A percentile compares a stretch with the other conserved stretches of the same genome.
Conservation (phyloP, 352 stramenopile species). For the Thalassiosira exigua region DNA sequence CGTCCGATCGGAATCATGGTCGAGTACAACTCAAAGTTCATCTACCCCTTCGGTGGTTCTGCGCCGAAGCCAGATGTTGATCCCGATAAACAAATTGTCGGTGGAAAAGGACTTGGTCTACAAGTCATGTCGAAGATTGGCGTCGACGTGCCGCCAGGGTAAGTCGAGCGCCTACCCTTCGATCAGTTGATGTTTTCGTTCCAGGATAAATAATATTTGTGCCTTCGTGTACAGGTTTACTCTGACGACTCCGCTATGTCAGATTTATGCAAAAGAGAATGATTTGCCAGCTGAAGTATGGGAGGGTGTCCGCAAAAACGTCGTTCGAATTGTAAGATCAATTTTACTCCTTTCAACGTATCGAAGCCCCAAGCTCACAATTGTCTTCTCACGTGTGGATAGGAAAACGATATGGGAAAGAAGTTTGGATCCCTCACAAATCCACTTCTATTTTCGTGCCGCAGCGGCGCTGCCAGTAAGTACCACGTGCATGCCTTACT, state of each 20-base stretch:
- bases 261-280: slow-evolving; percentile 61
- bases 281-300: slow-evolving; percentile 68
- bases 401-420: slow-evolving; percentile 80
- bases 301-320: slow-evolving; percentile 63
- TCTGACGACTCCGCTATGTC: slow-evolving; percentile 68
- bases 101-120: slow-evolving; percentile 74
- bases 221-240: slow-evolving; percentile 68
- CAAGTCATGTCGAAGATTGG: slow-evolving; percentile 77
- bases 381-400: background rate
- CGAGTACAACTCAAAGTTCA: slow-evolving; percentile 40
- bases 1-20: slow-evolving; percentile 18
- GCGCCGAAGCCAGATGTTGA: slow-evolving; percentile 51
- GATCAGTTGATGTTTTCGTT: background rate
- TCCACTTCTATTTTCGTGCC: slow-evolving; percentile 85
- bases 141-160: slow-evolving; percentile 70
- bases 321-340: slow-evolving; percentile 63
- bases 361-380: background rate
- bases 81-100: slow-evolving; percentile 67
- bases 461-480: slow-evolving; percentile 78
- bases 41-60: slow-evolving; percentile 76
- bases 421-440: slow-evolving; percentile 80
- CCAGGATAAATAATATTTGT: too few relatives aligned
- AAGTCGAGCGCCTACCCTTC: background rate
- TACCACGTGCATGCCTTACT: too few relatives aligned
- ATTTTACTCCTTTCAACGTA: too few relatives aligned